These are phyloP conservation scores for Lichtheimia corymbifera DNA, from an alignment of 371 early-diverging fungal species.

Conservation along the genomic window DNA sequence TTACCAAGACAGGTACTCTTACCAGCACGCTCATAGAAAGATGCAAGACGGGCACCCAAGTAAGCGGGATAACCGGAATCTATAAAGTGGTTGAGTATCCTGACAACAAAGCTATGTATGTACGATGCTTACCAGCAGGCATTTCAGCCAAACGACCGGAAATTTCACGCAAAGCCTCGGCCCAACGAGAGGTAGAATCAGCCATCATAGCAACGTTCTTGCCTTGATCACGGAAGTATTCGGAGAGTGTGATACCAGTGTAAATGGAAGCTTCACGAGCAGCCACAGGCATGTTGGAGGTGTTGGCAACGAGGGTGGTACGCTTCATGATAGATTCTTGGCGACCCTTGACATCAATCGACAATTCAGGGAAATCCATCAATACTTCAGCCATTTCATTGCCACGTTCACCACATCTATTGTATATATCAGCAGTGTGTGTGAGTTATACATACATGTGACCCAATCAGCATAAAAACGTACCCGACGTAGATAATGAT, in stretches of 20 bases:
- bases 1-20: conserved; percentile 96
- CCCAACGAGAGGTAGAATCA: conserved; percentile 99
- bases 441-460: not conserved
- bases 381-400: conserved; percentile 99
- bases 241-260: conserved; percentile 99
- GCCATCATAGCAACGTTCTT: conserved; percentile 99
- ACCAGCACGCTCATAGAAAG: conserved; percentile 99
- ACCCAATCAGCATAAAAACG: conserved; percentile 16
- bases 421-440: conserved; percentile 3
- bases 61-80: conserved; percentile 99
- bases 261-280: conserved; percentile 99
- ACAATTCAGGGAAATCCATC: conserved; percentile 99
- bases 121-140: conserved; percentile 84
- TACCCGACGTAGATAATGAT: conserved; percentile 99
- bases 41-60: conserved; percentile 98
- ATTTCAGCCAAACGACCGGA: conserved; percentile 99
- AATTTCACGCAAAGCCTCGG: conserved; percentile 99
- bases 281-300: conserved; percentile 99
- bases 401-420: conserved; percentile 95
- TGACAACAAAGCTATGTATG: too few species aligned
- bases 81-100: not conserved
- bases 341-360: conserved; percentile 89
- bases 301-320: conserved; percentile 99
- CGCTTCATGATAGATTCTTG: conserved; percentile 99
- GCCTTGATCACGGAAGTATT: conserved; percentile 99